phyloP scores from a whole-genome alignment of 306 rosid species.

The Acacia acuminata region DNA sequence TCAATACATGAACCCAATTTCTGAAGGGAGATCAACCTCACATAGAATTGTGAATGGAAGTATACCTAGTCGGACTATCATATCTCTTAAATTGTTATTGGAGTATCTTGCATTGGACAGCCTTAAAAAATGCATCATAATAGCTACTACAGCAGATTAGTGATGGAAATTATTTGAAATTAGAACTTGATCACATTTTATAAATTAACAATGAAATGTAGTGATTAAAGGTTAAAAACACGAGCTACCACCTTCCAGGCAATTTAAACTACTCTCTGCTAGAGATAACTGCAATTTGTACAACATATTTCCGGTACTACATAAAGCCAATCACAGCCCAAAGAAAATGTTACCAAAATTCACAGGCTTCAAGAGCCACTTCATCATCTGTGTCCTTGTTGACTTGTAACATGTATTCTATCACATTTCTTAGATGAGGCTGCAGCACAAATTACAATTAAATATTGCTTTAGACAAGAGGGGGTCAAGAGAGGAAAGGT shows the following conservation, averaged over 20 bases:
- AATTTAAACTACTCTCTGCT: conserved; percentile 7
- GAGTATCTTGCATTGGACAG: not conserved
- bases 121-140: not conserved
- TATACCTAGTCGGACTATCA: not conserved
- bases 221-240: not conserved
- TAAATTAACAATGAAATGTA: not conserved
- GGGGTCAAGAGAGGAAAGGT: conserved; percentile 8
- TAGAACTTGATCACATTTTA: conserved; percentile 1
- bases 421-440: conserved; percentile 83
- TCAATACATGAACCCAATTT: not conserved
- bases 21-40: not conserved
- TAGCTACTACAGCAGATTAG: not conserved
- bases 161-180: conserved; percentile 1
- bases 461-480: conserved; percentile 35
- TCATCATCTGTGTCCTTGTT: conserved; percentile 93
- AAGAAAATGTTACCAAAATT: conserved; percentile 79
- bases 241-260: not conserved
- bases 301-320: conserved; percentile 17
- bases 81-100: not conserved
- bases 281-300: conserved; percentile 28
- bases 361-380: conserved; percentile 99
- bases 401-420: conserved; percentile 97
- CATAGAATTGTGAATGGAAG: not conserved
- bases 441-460: conserved; percentile 43
- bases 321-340: conserved; percentile 12